These are phyloP conservation scores for Kodamaea sagamina DNA, from an alignment of 805 yeast species.

Conservation along the genomic window DNA sequence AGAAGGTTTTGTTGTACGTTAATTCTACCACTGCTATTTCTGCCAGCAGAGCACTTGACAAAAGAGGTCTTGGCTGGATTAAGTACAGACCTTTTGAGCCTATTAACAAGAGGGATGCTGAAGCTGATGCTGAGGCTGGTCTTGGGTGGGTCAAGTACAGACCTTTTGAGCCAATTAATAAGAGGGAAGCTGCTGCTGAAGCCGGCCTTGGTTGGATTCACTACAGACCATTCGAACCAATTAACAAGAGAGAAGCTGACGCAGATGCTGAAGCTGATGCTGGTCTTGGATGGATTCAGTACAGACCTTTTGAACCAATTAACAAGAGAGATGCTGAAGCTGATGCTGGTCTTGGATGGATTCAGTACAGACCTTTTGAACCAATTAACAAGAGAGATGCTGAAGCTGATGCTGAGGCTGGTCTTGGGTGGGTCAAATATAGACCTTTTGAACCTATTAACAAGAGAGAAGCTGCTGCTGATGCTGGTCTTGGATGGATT, in stretches of 20 bases:
- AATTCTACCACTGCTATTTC: constrained; percentile 18
- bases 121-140: constrained; percentile 13
- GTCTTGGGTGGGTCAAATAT: constrained; percentile 10
- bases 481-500: constrained; percentile 12
- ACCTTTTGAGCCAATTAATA: constrained; percentile 8
- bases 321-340: constrained; percentile 15
- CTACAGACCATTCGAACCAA: constrained; percentile 13
- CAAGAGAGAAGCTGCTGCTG: constrained; percentile 12
- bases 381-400: constrained; percentile 14
- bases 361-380: constrained; percentile 8
- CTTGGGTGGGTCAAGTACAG: constrained; percentile 11
- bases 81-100: constrained; percentile 9
- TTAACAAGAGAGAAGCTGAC: constrained; percentile 18
- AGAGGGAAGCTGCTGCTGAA: constrained; percentile 12
- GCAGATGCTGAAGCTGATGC: constrained; percentile 12
- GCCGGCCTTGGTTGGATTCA: constrained; percentile 12
- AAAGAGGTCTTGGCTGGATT: constrained; percentile 10
- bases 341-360: constrained; percentile 13
- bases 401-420: constrained; percentile 14
- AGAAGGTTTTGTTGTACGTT: constrained; percentile 15
- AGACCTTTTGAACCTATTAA: constrained; percentile 8
- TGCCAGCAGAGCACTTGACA: neutral
- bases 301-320: constrained; percentile 10
- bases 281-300: neutral
- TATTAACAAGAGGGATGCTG: constrained; percentile 14